Percentiles rank a stretch among this genome's conserved stretches.
Evolutionary conservation across 2,329 filamentous ascomycete genomes (phyloP).

Genomic region (Colletotrichum falcatum): DNA sequence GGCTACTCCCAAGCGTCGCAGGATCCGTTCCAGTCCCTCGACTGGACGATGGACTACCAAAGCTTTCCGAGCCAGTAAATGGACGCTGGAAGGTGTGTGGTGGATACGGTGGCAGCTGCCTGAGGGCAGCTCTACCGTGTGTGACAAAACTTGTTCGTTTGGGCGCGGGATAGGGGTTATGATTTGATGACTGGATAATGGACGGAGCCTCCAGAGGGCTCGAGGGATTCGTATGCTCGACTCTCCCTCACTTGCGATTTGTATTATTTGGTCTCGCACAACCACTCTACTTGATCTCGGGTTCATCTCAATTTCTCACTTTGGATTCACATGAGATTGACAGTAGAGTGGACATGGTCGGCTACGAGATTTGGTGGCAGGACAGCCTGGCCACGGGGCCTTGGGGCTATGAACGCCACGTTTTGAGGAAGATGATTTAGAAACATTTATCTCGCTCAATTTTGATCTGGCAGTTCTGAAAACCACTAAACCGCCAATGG

Average conservation of each 20-base stretch:
- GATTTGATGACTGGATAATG: conserved; percentile 38
- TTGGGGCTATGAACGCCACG: not conserved
- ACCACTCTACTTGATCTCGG: conserved; percentile 32
- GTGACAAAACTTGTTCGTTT: conserved; percentile 26
- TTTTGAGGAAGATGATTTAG: conserved; percentile 26
- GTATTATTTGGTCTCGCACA: conserved; percentile 32
- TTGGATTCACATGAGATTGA: conserved; percentile 35
- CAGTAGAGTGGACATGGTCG: conserved; percentile 18
- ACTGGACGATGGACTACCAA: conserved; percentile 55
- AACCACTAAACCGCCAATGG: conserved; percentile 2
- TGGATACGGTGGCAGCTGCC: conserved; percentile 18
- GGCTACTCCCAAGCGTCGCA: conserved; percentile 67
- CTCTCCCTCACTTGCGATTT: conserved; percentile 22
- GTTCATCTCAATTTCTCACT: conserved; percentile 28
- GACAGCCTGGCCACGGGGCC: not conserved
- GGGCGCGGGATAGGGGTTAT: conserved; percentile 30
- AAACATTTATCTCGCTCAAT: conserved; percentile 37
- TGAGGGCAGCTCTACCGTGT: not conserved
- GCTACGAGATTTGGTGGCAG: conserved; percentile 11
- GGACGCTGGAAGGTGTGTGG: not conserved
- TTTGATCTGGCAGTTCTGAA: conserved; percentile 37
- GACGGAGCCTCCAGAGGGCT: conserved; percentile 27
- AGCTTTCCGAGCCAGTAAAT: conserved; percentile 48
- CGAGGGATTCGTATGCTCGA: conserved; percentile 17
- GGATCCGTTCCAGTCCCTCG: conserved; percentile 59